Percentiles rank a stretch among this genome's conserved stretches.
Evolutionary conservation across 805 yeast species (phyloP).

Genomic region (Schwanniomyces occidentalis): DNA sequence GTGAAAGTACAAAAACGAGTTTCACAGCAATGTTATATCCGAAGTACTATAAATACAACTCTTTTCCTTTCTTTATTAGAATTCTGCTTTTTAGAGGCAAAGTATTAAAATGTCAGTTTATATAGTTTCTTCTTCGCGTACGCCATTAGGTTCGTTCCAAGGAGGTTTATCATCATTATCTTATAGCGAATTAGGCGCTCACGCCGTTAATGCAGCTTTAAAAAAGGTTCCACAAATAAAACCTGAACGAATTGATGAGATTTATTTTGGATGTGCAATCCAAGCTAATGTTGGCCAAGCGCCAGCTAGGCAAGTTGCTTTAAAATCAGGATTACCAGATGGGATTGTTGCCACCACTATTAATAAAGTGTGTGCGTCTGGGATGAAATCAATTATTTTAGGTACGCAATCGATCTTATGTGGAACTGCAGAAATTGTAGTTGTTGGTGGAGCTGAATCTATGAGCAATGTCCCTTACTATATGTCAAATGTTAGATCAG

Average conservation of each 20-base stretch:
- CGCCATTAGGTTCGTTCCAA: slow-evolving; percentile 94
- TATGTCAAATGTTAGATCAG: slow-evolving; percentile 78
- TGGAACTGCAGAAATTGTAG: slow-evolving; percentile 88
- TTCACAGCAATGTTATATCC: no score
- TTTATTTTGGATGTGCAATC: slow-evolving; percentile 87
- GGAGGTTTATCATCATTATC: slow-evolving; percentile 74
- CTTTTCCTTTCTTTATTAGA: no score
- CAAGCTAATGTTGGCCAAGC: slow-evolving; percentile 95
- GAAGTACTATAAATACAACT: no score
- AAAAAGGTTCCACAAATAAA: slow-evolving; percentile 78
- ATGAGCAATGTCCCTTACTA: slow-evolving; percentile 96
- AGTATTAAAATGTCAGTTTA: slow-evolving; percentile 66
- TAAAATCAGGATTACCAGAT: slow-evolving; percentile 85
- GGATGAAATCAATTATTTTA: slow-evolving; percentile 83
- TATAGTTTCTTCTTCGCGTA: slow-evolving; percentile 88
- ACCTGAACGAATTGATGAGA: slow-evolving; percentile 79
- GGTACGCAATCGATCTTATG: slow-evolving; percentile 88
- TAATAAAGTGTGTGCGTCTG: slow-evolving; percentile 97
- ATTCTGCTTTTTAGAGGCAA: no score
- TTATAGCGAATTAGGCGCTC: slow-evolving; percentile 85
- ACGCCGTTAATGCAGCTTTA: slow-evolving; percentile 86
- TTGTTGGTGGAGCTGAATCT: slow-evolving; percentile 97
- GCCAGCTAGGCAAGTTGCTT: slow-evolving; percentile 96
- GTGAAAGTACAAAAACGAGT: no score
- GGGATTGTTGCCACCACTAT: slow-evolving; percentile 83